A percentile compares a stretch with the other conserved stretches of the same genome.
These are phyloP conservation scores for Cladosporium sp. DNA, from an alignment of 2,329 filamentous ascomycete genomes.

Conservation along the genomic window DNA sequence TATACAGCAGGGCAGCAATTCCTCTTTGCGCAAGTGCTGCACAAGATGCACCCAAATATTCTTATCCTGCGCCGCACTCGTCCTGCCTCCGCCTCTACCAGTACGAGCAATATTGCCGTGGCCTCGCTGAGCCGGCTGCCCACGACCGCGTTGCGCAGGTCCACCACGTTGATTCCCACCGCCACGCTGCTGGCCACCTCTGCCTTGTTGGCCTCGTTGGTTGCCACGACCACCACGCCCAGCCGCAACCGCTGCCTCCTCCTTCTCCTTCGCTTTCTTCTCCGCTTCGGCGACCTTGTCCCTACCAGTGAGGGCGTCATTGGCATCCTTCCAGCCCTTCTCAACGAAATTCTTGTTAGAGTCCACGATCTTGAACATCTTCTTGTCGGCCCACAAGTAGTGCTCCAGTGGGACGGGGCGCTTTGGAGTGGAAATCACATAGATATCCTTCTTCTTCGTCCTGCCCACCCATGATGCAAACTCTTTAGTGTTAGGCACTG, in stretches of 20 bases:
- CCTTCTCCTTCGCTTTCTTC: constrained; percentile 46
- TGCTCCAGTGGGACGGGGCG: constrained; percentile 92
- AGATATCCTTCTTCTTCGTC: constrained; percentile 98
- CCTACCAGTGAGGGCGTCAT: constrained; percentile 73
- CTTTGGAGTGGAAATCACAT: constrained; percentile 96
- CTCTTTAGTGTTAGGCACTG: constrained; percentile 94
- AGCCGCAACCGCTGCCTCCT: constrained; percentile 42
- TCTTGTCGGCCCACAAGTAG: constrained; percentile 91
- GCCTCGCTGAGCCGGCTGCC: constrained; percentile 52
- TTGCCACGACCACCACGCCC: constrained; percentile 52
- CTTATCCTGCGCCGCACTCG: constrained; percentile 88
- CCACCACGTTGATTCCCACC: constrained; percentile 43
- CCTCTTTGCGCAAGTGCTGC: constrained; percentile 82
- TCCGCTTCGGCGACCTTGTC: constrained; percentile 63
- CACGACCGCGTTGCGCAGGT: constrained; percentile 51
- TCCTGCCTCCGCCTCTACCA: constrained; percentile 79
- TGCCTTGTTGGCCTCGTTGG: constrained; percentile 47
- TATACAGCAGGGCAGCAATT: constrained; percentile 85
- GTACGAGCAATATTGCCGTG: constrained; percentile 85
- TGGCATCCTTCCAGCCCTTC: constrained; percentile 91
- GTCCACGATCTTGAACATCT: constrained; percentile 91
- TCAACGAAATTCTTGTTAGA: constrained; percentile 89
- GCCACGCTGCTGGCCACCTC: constrained; percentile 48
- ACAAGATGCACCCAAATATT: constrained; percentile 97
- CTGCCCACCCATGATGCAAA: constrained; percentile 98